Conservation (phyloP, 2,329 filamentous ascomycete genomes). For the Stachybotrys chartarum region DNA sequence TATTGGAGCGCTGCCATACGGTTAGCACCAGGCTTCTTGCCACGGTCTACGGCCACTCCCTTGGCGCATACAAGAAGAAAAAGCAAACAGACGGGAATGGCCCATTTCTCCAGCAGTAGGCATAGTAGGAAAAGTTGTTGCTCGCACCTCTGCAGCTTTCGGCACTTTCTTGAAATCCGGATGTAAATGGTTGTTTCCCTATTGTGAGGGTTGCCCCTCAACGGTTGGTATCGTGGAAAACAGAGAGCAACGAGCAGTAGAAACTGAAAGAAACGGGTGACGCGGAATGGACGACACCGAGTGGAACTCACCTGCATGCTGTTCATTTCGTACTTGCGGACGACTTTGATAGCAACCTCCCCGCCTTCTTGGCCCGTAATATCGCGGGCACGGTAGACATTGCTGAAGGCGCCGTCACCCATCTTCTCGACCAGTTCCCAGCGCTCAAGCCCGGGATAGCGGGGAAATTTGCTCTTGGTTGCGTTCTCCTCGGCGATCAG, state of each 20-base stretch:
- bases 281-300: slow-evolving; percentile 13
- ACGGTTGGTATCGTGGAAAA: slow-evolving; percentile 45
- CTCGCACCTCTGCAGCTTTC: slow-evolving; percentile 94
- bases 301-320: slow-evolving; percentile 80
- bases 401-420: slow-evolving; percentile 98
- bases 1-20: slow-evolving; percentile 75
- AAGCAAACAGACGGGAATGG: slow-evolving; percentile 11
- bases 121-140: slow-evolving; percentile 28
- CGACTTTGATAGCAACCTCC: slow-evolving; percentile 95
- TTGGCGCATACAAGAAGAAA: slow-evolving; percentile 7
- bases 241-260: slow-evolving; percentile 10
- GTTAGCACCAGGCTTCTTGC: slow-evolving; percentile 16
- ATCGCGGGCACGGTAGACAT: slow-evolving; percentile 88
- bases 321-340: slow-evolving; percentile 99
- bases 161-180: slow-evolving; percentile 92
- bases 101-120: background rate
- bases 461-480: slow-evolving; percentile 76
- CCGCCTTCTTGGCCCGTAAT: slow-evolving; percentile 54
- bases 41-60: slow-evolving; percentile 11
- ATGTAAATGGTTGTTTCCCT: slow-evolving; percentile 90
- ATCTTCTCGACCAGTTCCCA: slow-evolving; percentile 93
- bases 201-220: slow-evolving; percentile 35
- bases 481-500: slow-evolving; percentile 90
- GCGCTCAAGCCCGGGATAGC: slow-evolving; percentile 40
- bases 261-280: slow-evolving; percentile 15